A percentile compares a stretch with the other conserved stretches of the same genome.
Conservation (phyloP, 192 early-diverging fungal genomes). For the Oehlia diaphana region DNA sequence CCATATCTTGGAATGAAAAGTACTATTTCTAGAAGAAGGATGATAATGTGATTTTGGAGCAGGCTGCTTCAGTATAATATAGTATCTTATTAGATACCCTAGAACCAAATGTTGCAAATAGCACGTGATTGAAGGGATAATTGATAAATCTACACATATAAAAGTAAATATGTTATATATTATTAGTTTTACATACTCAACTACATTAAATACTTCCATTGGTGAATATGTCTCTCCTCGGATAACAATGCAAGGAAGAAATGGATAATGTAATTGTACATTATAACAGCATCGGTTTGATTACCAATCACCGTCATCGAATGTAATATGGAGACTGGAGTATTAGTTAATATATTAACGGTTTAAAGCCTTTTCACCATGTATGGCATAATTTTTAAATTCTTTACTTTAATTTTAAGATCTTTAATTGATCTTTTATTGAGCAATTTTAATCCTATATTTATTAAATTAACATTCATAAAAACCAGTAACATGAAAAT, state of each 20-base stretch:
- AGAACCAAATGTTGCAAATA: neutral
- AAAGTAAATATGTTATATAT: too few relatives aligned
- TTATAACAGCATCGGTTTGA: conserved; percentile 61
- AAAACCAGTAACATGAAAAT: conserved; percentile 68
- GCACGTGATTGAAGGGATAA: too few relatives aligned
- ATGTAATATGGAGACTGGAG: conserved; percentile 52
- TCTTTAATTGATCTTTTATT: conserved; percentile 44
- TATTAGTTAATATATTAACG: conserved; percentile 71
- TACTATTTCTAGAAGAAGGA: too few relatives aligned
- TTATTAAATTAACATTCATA: conserved; percentile 62
- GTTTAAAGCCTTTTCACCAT: conserved; percentile 44
- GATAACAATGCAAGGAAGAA: conserved; percentile 81
- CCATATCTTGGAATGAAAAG: neutral
- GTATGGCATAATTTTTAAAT: conserved; percentile 54
- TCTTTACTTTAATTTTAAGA: conserved; percentile 52
- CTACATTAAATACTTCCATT: conserved; percentile 87
- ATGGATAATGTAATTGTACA: conserved; percentile 68
- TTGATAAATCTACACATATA: too few relatives aligned
- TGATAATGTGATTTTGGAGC: neutral
- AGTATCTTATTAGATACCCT: neutral
- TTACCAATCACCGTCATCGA: conserved; percentile 55
- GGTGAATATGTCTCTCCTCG: conserved; percentile 73
- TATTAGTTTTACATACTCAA: conserved; percentile 32
- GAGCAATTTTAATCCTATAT: conserved; percentile 69
- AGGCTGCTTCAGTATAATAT: neutral